phyloP scores from a whole-genome alignment of 495 filamentous ascomycete genomes.

The Letharia lupina region DNA sequence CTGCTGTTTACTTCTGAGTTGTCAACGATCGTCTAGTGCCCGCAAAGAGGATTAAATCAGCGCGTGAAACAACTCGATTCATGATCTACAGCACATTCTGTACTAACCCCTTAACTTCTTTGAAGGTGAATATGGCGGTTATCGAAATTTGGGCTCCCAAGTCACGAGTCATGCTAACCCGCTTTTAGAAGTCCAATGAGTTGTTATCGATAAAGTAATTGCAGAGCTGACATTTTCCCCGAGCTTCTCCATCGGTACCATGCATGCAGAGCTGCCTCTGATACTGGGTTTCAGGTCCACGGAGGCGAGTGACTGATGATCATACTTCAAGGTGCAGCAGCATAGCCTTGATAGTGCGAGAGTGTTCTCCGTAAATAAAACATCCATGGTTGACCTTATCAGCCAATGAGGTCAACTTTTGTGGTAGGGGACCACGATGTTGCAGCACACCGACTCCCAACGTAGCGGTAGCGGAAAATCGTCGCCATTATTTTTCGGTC shows the following conservation, averaged over 20 bases:
- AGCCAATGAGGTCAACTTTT: not conserved
- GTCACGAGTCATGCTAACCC: not conserved
- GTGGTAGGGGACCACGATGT: not conserved
- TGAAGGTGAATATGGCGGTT: not conserved
- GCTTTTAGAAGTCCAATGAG: not conserved
- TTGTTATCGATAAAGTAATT: not conserved
- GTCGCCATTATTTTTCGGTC: not conserved
- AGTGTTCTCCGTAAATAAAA: not conserved
- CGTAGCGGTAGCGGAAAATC: not conserved
- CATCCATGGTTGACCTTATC: not conserved
- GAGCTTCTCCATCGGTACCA: not conserved
- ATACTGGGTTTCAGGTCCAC: not conserved
- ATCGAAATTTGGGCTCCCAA: not conserved
- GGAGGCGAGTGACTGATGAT: not conserved
- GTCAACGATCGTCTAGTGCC: slow-evolving; percentile 4
- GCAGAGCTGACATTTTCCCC: not conserved
- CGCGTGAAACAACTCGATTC: not conserved
- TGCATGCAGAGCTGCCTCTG: not conserved
- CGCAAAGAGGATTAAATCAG: not conserved
- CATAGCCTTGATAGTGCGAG: not conserved
- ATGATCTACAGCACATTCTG: not conserved
- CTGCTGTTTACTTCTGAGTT: not conserved
- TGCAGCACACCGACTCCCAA: not conserved
- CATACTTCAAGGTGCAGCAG: not conserved
- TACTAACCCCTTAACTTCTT: not conserved